phyloP scores from a whole-genome alignment of 2,329 filamentous ascomycete species.

The Knufia petricola region DNA sequence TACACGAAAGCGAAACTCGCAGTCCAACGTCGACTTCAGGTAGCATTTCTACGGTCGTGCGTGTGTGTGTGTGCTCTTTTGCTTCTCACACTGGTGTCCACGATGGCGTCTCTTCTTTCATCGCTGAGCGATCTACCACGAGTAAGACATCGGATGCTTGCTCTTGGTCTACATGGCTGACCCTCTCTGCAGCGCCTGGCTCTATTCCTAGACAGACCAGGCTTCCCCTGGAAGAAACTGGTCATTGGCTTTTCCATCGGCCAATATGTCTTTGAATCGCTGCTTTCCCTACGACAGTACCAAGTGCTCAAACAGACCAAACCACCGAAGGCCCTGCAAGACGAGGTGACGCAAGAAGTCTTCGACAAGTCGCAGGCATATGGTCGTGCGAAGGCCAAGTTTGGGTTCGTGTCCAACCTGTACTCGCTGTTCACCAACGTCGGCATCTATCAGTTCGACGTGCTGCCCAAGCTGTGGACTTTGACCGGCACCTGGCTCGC shows the following conservation, averaged over 20 bases:
- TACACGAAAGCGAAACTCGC: no score
- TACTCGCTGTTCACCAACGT: conserved; percentile 83
- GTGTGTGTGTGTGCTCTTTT: background rate
- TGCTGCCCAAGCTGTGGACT: conserved; percentile 84
- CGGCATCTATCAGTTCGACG: conserved; percentile 79
- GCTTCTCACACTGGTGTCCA: conserved; percentile 1
- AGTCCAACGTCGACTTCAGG: no score
- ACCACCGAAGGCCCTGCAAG: conserved; percentile 75
- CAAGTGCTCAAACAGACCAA: conserved; percentile 68
- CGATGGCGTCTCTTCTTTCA: conserved; percentile 22
- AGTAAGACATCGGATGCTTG: conserved; percentile 12
- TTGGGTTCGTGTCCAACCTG: conserved; percentile 68
- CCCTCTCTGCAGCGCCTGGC: conserved; percentile 52
- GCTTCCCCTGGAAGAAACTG: conserved; percentile 95
- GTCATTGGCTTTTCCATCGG: conserved; percentile 89
- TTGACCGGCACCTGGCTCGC: conserved; percentile 66
- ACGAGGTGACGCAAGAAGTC: conserved; percentile 79
- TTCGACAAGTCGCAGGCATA: conserved; percentile 91
- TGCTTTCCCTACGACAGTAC: conserved; percentile 85
- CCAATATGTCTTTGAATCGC: conserved; percentile 82
- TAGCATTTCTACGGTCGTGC: no score
- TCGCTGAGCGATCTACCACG: conserved; percentile 22
- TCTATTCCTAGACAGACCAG: conserved; percentile 75
- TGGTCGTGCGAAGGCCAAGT: conserved; percentile 90
- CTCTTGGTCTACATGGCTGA: background rate